phyloP scores from a whole-genome alignment of 305 asterid genomes.

The Fraxinus nigra region DNA sequence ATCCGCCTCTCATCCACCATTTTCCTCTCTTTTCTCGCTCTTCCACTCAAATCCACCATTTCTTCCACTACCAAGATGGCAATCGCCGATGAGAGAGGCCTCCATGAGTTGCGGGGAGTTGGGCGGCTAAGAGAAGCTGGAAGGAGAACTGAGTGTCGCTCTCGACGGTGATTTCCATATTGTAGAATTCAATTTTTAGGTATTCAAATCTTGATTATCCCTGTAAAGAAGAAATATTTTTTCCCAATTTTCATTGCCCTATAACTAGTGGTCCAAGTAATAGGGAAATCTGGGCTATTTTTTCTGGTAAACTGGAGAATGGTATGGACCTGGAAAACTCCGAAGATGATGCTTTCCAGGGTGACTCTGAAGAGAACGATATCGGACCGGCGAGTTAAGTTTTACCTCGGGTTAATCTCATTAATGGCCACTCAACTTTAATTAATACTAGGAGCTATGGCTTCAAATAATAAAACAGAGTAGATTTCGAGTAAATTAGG shows the following conservation, averaged over 20 bases:
- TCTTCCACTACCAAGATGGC: too few relatives aligned
- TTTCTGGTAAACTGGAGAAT: constrained; percentile 46
- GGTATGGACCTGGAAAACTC: constrained; percentile 48
- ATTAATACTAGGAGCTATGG: neutral
- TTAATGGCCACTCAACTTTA: neutral
- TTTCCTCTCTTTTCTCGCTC: too few relatives aligned
- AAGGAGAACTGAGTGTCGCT: too few relatives aligned
- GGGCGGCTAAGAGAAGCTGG: too few relatives aligned
- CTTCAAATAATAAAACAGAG: neutral
- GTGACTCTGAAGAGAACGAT: constrained; percentile 33
- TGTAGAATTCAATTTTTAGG: constrained; percentile 35
- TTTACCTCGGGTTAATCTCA: neutral
- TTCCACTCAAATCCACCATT: too few relatives aligned
- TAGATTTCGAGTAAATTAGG: neutral
- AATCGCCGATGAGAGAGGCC: too few relatives aligned
- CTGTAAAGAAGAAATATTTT: constrained; percentile 24
- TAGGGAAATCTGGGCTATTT: constrained; percentile 32
- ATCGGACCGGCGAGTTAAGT: constrained; percentile 45
- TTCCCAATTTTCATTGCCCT: constrained; percentile 25
- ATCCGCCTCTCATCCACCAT: too few relatives aligned
- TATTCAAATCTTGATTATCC: constrained; percentile 35
- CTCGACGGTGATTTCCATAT: neutral
- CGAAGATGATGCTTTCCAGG: constrained; percentile 34
- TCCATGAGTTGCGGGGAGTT: too few relatives aligned
- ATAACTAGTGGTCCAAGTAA: constrained; percentile 23